phyloP scores from a whole-genome alignment of 139 green algal genomes.

The Chara braunii region DNA sequence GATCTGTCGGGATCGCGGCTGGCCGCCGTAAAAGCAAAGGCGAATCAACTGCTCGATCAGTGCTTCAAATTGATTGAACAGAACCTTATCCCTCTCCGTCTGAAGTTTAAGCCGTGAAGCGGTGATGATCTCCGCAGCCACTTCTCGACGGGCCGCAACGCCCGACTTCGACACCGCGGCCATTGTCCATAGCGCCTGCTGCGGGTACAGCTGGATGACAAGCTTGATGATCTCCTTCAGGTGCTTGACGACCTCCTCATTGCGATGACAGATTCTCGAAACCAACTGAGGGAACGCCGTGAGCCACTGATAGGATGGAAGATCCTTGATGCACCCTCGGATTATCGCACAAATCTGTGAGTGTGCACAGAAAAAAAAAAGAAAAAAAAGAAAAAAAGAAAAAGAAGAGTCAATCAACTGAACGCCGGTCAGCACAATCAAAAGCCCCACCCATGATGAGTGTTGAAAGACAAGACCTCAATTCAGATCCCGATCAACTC shows the following conservation, averaged over 20 bases:
- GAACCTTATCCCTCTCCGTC: not conserved
- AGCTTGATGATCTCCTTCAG: conserved; percentile 50
- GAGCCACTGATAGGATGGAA: conserved; percentile 77
- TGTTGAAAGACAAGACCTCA: no score
- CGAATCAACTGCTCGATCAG: conserved; percentile 46
- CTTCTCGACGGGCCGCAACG: conserved; percentile 29
- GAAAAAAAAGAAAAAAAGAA: not conserved
- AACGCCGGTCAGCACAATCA: no score
- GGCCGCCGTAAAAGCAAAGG: conserved; percentile 38
- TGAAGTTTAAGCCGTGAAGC: no score
- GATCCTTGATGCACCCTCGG: conserved; percentile 13
- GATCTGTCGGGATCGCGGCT: not conserved
- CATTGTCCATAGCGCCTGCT: conserved; percentile 75
- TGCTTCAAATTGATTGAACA: conserved; percentile 26
- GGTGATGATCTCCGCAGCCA: conserved; percentile 22
- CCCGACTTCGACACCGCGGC: conserved; percentile 63
- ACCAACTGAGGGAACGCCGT: conserved; percentile 82
- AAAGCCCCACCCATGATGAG: no score
- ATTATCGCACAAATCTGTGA: conserved; percentile 32
- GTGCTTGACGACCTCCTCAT: conserved; percentile 54
- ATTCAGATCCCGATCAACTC: no score
- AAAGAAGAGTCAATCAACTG: not conserved
- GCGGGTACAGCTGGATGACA: conserved; percentile 44
- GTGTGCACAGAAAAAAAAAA: not conserved
- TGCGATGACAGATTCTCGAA: conserved; percentile 74